Evolutionary conservation across 495 filamentous ascomycete species (phyloP).

Genomic region (Lentithecium fluviatile): DNA sequence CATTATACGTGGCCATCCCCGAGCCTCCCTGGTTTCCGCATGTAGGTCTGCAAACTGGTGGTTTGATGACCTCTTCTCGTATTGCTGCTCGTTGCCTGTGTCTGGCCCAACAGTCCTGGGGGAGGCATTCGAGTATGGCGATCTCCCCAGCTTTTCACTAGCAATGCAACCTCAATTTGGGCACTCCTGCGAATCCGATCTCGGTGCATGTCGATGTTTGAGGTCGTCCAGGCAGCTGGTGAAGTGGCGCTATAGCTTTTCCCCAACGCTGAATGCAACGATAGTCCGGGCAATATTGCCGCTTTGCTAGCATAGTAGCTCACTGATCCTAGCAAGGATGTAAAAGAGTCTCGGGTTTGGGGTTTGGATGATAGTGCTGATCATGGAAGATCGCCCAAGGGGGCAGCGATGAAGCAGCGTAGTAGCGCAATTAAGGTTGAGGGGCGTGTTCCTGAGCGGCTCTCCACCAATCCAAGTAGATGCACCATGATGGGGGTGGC

Average conservation of each 20-base stretch:
- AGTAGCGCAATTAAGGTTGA: constrained; percentile 10
- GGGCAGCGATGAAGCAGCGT: neutral
- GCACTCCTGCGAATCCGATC: constrained; percentile 2
- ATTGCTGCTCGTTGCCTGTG: neutral
- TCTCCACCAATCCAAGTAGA: constrained; percentile 1
- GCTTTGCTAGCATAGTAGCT: constrained; percentile 7
- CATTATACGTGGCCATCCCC: neutral
- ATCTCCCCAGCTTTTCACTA: neutral
- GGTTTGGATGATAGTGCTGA: constrained; percentile 4
- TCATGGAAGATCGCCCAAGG: constrained; percentile 13
- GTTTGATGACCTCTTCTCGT: neutral
- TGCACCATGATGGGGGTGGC: constrained; percentile 13
- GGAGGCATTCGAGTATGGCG: neutral
- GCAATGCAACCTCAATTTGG: constrained; percentile 31
- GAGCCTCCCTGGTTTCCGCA: neutral
- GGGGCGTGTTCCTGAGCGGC: constrained; percentile 22
- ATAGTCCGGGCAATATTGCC: constrained; percentile 10
- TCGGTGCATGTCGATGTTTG: constrained; percentile 3
- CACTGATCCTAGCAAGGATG: constrained; percentile 23
- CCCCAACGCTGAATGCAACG: neutral
- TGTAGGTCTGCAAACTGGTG: neutral
- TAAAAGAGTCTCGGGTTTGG: constrained; percentile 10
- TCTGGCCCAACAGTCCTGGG: neutral
- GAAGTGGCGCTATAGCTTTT: neutral
- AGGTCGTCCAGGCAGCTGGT: neutral